These are phyloP conservation scores for Alternaria arborescens DNA, from an alignment of 2,329 filamentous ascomycete genomes.

Conservation along the genomic window DNA sequence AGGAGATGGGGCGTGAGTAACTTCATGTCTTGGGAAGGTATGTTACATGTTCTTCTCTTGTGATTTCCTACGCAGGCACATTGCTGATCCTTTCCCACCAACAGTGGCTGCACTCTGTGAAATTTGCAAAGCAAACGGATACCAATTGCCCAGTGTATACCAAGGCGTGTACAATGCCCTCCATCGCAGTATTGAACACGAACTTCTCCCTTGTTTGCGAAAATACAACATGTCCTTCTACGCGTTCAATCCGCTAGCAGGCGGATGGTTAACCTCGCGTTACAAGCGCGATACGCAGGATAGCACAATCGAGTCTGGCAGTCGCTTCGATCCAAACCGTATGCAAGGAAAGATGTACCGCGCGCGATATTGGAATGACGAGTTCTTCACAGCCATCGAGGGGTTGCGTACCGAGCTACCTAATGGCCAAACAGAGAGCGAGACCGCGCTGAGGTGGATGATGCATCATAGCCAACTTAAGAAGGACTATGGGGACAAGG, in stretches of 20 bases:
- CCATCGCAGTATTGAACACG: constrained; percentile 27
- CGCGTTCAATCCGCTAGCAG: constrained; percentile 30
- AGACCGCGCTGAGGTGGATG: constrained; percentile 57
- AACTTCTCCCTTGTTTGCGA: constrained; percentile 31
- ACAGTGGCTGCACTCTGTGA: constrained; percentile 58
- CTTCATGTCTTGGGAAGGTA: constrained; percentile 45
- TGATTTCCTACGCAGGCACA: not conserved
- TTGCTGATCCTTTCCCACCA: not conserved
- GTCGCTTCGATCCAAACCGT: constrained; percentile 38
- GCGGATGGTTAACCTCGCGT: constrained; percentile 27
- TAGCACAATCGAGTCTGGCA: constrained; percentile 48
- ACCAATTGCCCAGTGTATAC: constrained; percentile 56
- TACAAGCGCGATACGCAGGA: constrained; percentile 58
- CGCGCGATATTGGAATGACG: constrained; percentile 53
- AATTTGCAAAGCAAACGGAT: constrained; percentile 54
- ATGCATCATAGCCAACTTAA: constrained; percentile 59
- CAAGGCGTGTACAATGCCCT: constrained; percentile 50
- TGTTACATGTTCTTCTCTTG: not conserved
- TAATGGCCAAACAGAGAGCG: constrained; percentile 50
- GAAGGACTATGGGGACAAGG: constrained; percentile 63
- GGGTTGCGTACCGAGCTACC: constrained; percentile 49
- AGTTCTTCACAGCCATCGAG: constrained; percentile 56
- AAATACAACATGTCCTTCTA: constrained; percentile 29
- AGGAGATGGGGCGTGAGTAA: constrained; percentile 58
- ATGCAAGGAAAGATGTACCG: constrained; percentile 52